A percentile compares a stretch with the other conserved stretches of the same genome.
Evolutionary conservation across 1,139 yeast genomes (phyloP).

Genomic region (Yamadazyma diospyri): DNA sequence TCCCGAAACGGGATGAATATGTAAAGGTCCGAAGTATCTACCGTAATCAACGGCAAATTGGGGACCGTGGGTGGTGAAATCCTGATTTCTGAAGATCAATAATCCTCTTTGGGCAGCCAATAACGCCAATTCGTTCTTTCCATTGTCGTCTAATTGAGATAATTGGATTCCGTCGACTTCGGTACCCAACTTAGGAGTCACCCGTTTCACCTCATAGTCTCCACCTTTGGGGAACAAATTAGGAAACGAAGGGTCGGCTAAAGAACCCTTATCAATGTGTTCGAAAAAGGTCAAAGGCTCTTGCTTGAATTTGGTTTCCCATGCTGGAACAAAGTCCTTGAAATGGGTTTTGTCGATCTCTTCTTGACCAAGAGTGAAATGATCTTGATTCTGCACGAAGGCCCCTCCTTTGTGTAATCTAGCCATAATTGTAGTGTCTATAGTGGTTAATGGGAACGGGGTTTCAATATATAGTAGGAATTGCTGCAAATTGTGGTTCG

Average conservation of each 20-base stretch:
- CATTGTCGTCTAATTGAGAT: constrained; percentile 47
- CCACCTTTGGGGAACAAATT: constrained; percentile 43
- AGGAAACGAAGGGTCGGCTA: constrained; percentile 54
- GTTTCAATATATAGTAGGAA: no score
- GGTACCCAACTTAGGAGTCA: constrained; percentile 67
- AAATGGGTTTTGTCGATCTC: constrained; percentile 11
- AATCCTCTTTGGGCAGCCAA: constrained; percentile 66
- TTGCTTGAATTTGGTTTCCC: constrained; percentile 43
- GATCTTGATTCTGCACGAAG: constrained; percentile 1
- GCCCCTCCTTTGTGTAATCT: constrained; percentile 3
- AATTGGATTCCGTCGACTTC: constrained; percentile 60
- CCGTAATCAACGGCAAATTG: constrained; percentile 53
- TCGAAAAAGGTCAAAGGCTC: constrained; percentile 46
- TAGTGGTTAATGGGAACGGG: no score
- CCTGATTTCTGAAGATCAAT: constrained; percentile 64
- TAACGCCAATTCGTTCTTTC: constrained; percentile 63
- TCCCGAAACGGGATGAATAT: constrained; percentile 72
- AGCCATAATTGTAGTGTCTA: constrained; percentile 2
- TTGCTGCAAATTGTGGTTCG: constrained; percentile 1
- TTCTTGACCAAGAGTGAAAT: constrained; percentile 5
- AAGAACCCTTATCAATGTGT: constrained; percentile 50
- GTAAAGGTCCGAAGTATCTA: constrained; percentile 62
- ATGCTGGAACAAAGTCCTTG: constrained; percentile 48
- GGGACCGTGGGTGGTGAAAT: constrained; percentile 57
- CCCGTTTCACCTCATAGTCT: constrained; percentile 27